Base-by-base conservation (phyloP, 495 filamentous ascomycete genomes). In the Haplographium delicatum region DNA sequence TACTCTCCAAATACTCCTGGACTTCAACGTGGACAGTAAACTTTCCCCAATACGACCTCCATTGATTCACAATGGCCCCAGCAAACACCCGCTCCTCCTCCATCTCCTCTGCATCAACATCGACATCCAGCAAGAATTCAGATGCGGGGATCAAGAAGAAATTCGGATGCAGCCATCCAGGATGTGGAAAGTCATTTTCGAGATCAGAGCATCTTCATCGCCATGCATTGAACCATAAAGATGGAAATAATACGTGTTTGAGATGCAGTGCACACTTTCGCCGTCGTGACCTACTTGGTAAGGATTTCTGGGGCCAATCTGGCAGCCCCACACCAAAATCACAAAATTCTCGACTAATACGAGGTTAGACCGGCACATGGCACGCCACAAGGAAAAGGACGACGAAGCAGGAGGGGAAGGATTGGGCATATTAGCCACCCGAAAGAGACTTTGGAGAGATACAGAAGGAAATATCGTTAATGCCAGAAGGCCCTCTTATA, bases 351-450 rank as follows among this genome's bases (percentile, higher is more conserved):
- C n/a, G n/a, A n/a, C n/a, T n/a, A n/a, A n/a, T n/a, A n/a, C n/a
- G n/a, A n/a, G n/a, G n/a, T n/a, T n/a, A n/a, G 79, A 76, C 26
- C 67, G 80, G 50, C 80, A 83, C 54, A 76, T 81, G 68, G 63
- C 67, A 33, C 75, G 80, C 5, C 80, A 83, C 57, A 68, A 67
- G 27, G 74, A 80, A 61, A 79, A 78, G 50, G 80, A 83, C 54
- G 72, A 73, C 43, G 76, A 80, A 62, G 78, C 78, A 19, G 80
- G 79, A 0, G 80, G 79, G 1, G 71, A 74, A 39, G 80, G 80
- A 0, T 60, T 70, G 38, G 80, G 80, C 0, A 63, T 78, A 23
- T 56, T 83, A 44, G 75, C 79, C n/a, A 83, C 80, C 1, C 66
- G 80, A 27, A 83, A 83, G 49, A 61, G 80, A 41, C 75, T 76